Evolutionary conservation across 169 alveolate species (phyloP).

Genomic region (Cryptosporidium tyzzeri): DNA sequence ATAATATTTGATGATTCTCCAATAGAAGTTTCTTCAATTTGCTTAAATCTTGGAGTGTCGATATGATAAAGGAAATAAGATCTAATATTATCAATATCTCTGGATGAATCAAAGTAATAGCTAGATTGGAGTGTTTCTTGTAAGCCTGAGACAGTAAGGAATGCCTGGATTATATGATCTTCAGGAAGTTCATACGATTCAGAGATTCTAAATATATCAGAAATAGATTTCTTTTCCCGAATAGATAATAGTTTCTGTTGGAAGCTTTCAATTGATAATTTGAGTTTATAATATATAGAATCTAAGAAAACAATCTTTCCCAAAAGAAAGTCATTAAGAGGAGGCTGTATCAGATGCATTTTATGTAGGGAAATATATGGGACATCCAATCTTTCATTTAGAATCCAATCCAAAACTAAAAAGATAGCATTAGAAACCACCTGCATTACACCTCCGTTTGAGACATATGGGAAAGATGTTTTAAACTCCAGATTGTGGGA

Average conservation of each 20-base stretch:
- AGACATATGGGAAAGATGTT: conserved; percentile 49
- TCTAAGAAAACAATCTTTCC: conserved; percentile 58
- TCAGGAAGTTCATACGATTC: conserved; percentile 5
- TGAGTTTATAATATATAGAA: conserved; percentile 44
- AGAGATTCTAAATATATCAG: background rate
- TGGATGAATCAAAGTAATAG: conserved; percentile 42
- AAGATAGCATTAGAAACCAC: conserved; percentile 33
- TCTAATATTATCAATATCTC: conserved; percentile 57
- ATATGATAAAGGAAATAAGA: conserved; percentile 43
- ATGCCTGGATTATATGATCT: conserved; percentile 24
- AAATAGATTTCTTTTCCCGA: background rate
- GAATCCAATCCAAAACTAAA: conserved; percentile 52
- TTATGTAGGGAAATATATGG: conserved; percentile 53
- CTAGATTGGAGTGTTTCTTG: conserved; percentile 17
- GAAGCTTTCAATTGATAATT: conserved; percentile 35
- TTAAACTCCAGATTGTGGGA: conserved; percentile 45
- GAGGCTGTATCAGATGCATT: conserved; percentile 56
- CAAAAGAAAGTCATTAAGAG: conserved; percentile 62
- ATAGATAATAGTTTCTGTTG: conserved; percentile 4
- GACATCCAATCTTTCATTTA: conserved; percentile 52
- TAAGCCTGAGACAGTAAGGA: conserved; percentile 18
- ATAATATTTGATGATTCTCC: background rate
- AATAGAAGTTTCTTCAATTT: background rate
- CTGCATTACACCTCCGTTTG: conserved; percentile 39
- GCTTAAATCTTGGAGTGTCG: conserved; percentile 56